These are phyloP conservation scores for Eucalyptus regnans DNA, from an alignment of 345 rosid species.

Conservation along the genomic window DNA sequence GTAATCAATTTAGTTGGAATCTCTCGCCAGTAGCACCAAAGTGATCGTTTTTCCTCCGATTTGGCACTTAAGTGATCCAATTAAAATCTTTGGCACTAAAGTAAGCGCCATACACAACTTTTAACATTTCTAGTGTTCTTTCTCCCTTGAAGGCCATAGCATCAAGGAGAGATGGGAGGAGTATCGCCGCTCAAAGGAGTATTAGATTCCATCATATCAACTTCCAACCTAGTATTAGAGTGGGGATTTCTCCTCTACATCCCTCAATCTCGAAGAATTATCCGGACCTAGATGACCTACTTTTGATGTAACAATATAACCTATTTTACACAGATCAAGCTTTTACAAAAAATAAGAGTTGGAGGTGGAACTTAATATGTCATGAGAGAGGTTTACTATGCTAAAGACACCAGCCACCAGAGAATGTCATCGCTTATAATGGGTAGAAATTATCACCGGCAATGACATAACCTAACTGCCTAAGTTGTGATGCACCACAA, in stretches of 20 bases:
- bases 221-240: rapidly evolving
- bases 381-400: too few species aligned
- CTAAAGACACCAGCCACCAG: neutral
- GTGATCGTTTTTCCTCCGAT: rapidly evolving
- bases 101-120: rapidly evolving
- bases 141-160: neutral
- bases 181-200: rapidly evolving
- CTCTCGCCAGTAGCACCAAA: rapidly evolving
- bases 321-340: rapidly evolving
- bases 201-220: neutral
- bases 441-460: neutral
- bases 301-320: neutral
- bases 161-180: neutral
- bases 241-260: neutral
- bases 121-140: too few species aligned
- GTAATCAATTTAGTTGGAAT: too few species aligned
- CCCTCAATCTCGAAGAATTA: neutral
- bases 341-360: neutral
- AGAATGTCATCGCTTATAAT: neutral
- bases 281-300: neutral
- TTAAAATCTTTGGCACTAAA: rapidly evolving
- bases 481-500: neutral
- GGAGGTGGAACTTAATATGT: neutral
- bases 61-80: rapidly evolving
- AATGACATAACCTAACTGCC: neutral